phyloP scores from a whole-genome alignment of 2,329 filamentous ascomycete genomes.

The Ophiosphaerella herpotricha region DNA sequence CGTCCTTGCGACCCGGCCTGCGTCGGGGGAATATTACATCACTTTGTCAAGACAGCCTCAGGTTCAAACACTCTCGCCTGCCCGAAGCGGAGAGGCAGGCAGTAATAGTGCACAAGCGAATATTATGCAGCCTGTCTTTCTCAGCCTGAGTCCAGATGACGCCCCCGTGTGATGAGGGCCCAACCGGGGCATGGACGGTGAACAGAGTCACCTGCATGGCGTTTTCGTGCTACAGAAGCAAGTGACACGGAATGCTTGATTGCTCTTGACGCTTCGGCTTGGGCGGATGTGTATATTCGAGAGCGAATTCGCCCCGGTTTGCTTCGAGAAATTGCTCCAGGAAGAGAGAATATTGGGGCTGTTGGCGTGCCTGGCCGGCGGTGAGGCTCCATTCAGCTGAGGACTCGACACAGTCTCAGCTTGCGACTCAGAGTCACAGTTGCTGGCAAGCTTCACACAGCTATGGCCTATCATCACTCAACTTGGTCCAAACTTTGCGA shows the following conservation, averaged over 20 bases:
- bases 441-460: too few species aligned
- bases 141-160: slow-evolving; percentile 17
- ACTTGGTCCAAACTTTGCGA: background rate
- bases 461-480: background rate
- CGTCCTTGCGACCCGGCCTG: too few species aligned
- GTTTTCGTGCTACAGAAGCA: slow-evolving; percentile 4
- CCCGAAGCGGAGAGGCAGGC: slow-evolving; percentile 7
- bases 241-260: slow-evolving; percentile 8
- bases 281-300: too few species aligned
- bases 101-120: background rate
- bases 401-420: too few species aligned
- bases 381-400: too few species aligned
- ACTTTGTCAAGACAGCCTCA: background rate
- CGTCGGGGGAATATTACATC: too few species aligned
- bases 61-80: slow-evolving; percentile 5
- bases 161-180: slow-evolving; percentile 19
- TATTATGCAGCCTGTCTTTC: background rate
- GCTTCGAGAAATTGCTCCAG: too few species aligned
- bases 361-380: too few species aligned
- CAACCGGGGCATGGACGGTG: slow-evolving; percentile 2
- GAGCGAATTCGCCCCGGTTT: too few species aligned
- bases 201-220: slow-evolving; percentile 15
- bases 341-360: too few species aligned
- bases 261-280: background rate
- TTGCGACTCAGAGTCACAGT: too few species aligned